phyloP scores from a whole-genome alignment of 495 filamentous ascomycete genomes.

The Penicillium verhagenii region DNA sequence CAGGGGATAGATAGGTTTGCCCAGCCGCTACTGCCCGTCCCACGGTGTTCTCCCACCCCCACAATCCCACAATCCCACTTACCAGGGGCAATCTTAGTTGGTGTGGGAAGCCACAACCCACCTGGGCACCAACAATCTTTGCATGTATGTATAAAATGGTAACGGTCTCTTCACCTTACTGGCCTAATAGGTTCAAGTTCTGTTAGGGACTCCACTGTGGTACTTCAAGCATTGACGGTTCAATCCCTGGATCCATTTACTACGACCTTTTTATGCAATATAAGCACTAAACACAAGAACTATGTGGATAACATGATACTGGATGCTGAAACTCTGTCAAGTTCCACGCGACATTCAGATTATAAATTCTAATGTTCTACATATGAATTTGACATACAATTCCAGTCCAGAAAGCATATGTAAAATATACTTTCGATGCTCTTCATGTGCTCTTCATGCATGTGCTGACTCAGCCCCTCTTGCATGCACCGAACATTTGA shows the following conservation, averaged over 20 bases:
- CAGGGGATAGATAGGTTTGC: background rate
- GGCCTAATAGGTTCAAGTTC: background rate
- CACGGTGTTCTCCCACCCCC: conserved; percentile 6
- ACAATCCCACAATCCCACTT: conserved; percentile 13
- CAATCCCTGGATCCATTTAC: too few relatives aligned
- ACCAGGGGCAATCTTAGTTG: background rate
- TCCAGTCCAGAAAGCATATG: background rate
- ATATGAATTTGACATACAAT: too few relatives aligned
- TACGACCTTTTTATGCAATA: too few relatives aligned
- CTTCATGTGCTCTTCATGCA: background rate
- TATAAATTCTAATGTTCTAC: too few relatives aligned
- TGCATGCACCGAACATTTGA: too few relatives aligned
- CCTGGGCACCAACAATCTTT: background rate
- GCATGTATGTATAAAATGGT: background rate
- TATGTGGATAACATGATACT: too few relatives aligned
- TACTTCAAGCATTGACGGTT: background rate
- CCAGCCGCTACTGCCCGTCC: background rate
- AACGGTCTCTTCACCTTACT: background rate
- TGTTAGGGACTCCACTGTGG: background rate
- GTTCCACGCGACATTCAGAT: too few relatives aligned
- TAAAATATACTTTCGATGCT: background rate
- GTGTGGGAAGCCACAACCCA: background rate
- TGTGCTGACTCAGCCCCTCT: background rate
- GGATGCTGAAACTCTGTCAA: too few relatives aligned
- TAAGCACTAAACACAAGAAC: too few relatives aligned